A percentile compares a stretch with the other conserved stretches of the same genome.
Evolutionary conservation across 352 stramenopile genomes (phyloP).

Genomic region (Pythium coloratum): DNA sequence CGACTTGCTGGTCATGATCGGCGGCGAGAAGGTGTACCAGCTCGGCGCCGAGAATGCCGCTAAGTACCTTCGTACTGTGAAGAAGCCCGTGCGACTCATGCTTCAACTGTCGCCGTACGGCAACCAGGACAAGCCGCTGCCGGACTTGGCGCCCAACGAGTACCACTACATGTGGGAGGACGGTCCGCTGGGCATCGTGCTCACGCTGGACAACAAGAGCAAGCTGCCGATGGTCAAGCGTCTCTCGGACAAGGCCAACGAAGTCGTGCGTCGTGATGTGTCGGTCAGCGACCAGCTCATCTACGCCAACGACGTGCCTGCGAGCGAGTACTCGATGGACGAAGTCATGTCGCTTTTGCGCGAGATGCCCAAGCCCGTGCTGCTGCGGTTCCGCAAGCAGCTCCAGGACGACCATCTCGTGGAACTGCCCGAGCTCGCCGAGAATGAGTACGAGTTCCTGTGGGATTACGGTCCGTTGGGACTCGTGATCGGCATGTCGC

Average conservation of each 20-base stretch:
- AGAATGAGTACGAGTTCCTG: constrained; percentile 83
- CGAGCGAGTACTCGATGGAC: constrained; percentile 69
- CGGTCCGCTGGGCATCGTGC: constrained; percentile 68
- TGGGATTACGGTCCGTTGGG: constrained; percentile 80
- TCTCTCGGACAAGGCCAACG: constrained; percentile 60
- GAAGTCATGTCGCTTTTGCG: constrained; percentile 76
- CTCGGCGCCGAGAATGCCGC: constrained; percentile 62
- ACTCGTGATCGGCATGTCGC: constrained; percentile 66
- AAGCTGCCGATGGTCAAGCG: constrained; percentile 81
- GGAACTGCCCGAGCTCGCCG: constrained; percentile 45
- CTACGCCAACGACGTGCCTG: constrained; percentile 78
- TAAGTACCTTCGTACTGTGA: constrained; percentile 61
- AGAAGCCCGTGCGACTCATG: constrained; percentile 68
- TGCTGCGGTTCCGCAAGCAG: constrained; percentile 70
- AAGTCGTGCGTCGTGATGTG: constrained; percentile 47
- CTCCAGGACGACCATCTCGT: constrained; percentile 49
- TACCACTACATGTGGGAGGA: constrained; percentile 81
- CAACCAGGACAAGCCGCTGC: constrained; percentile 44
- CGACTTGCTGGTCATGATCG: constrained; percentile 76
- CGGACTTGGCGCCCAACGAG: constrained; percentile 65
- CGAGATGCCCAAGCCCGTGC: constrained; percentile 76
- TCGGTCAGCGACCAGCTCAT: constrained; percentile 66
- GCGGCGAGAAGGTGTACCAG: constrained; percentile 76
- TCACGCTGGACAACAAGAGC: constrained; percentile 62
- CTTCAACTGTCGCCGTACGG: constrained; percentile 70